Evolutionary conservation across 495 filamentous ascomycete genomes (phyloP).

Genomic region (Aspergillus carlsbadensis): DNA sequence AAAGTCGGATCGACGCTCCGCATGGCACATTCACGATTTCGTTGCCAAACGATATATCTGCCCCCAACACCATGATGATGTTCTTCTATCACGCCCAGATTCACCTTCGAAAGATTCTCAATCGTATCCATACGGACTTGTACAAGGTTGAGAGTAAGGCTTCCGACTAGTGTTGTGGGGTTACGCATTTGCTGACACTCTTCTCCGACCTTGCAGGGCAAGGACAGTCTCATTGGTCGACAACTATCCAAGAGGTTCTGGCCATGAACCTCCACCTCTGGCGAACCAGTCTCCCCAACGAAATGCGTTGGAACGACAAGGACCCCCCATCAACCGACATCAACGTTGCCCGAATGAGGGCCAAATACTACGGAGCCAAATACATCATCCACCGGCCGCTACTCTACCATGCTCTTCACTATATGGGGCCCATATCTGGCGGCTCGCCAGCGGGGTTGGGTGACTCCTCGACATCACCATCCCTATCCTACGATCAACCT

Average conservation of each 20-base stretch:
- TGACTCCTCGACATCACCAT: conserved; percentile 31
- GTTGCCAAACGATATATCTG: conserved; percentile 33
- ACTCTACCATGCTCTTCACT: conserved; percentile 63
- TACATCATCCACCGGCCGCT: conserved; percentile 89
- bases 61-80: conserved; percentile 53
- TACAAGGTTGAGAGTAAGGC: conserved; percentile 62
- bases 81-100: conserved; percentile 85
- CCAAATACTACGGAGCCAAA: conserved; percentile 89
- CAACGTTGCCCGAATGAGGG: conserved; percentile 78
- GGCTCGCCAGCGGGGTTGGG: conserved; percentile 32
- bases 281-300: conserved; percentile 40
- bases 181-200: background rate
- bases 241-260: conserved; percentile 36
- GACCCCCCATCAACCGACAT: conserved; percentile 73
- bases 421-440: conserved; percentile 30
- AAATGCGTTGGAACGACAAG: conserved; percentile 63
- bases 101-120: conserved; percentile 79
- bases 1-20: conserved; percentile 66
- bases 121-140: conserved; percentile 76
- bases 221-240: conserved; percentile 30
- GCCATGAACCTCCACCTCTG: conserved; percentile 53
- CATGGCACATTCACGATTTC: conserved; percentile 36
- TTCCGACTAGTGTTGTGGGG: background rate
- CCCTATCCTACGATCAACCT: conserved; percentile 24
- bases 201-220: conserved; percentile 17